Evolutionary conservation across 225 moss, liverwort and hornwort genomes (phyloP), one percentile per base, ranked within the genome.

Genomic region (Physcomitrium patens): DNA sequence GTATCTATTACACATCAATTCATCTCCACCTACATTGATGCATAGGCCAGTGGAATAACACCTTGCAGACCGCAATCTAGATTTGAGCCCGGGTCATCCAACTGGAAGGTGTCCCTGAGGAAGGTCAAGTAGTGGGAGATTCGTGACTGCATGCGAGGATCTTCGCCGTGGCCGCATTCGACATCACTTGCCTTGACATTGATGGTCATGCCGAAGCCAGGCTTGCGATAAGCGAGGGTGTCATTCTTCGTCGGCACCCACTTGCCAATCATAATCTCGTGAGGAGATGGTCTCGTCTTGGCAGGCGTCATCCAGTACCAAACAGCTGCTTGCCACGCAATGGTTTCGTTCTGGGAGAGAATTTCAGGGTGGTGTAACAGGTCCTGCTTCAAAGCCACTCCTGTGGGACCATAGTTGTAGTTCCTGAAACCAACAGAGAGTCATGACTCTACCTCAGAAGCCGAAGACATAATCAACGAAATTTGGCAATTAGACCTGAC

Each of bases 131-230:
- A 97, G 57, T 87, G 85, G 19, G 86, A 86, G 67, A 92, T 89
- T 45, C 94, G 85, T 42, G 91, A 88, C 52, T 79, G 77, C 82
- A 84, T 91, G 27, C 85, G 86, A 18, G 91, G 72, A 63, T 96
- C 96, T 1, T 90, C 92, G 45, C 96, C 96, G 72, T 96, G 96
- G 67, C 96, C 96, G 51, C 96, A 97, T 75, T 97, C 94, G 14
- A 71, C 80, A 69, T 90, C 91, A 20, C 92, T 89, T 0, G 79
- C 75, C 60, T 91, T 74, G 53, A 97, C 76, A 55, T 97, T 97
- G 70, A 91, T 90, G 31, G 96, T 97, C 82, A 90, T 24, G 23
- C 96, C 96, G 10, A 97, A 97, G 28, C 96, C 96, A 0, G 91
- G 22, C 0, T 54, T 54, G 66, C 92, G 88, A 17, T 7, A 60